Conservation (phyloP, 257 asterid genomes). For the Cordia subcordata region DNA sequence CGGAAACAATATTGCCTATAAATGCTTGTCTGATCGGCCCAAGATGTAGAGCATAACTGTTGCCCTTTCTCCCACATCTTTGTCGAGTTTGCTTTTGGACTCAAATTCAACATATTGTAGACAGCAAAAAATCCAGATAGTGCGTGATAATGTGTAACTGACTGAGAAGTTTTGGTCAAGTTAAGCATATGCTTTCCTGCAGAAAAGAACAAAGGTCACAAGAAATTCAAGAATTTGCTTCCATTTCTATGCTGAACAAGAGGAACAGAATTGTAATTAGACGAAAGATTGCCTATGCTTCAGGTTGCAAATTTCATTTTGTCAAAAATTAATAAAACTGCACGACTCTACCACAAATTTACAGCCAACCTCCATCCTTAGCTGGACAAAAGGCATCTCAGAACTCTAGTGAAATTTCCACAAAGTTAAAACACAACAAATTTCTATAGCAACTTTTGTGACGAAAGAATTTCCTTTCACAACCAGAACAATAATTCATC, state of each 20-base stretch:
- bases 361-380: no score
- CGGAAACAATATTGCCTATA: slow-evolving; percentile 49
- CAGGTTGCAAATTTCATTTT: background rate
- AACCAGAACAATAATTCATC: no score
- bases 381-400: no score
- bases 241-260: background rate
- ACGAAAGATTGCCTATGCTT: no score
- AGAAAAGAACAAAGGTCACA: slow-evolving; percentile 4
- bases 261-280: background rate
- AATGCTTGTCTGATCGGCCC: slow-evolving; percentile 28
- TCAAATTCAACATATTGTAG: slow-evolving; percentile 46
- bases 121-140: slow-evolving; percentile 72
- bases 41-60: slow-evolving; percentile 40
- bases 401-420: no score
- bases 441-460: no score
- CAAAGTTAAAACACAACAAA: no score
- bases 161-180: slow-evolving; percentile 31
- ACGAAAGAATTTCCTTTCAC: no score
- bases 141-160: slow-evolving; percentile 50
- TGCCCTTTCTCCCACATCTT: slow-evolving; percentile 47
- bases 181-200: slow-evolving; percentile 50
- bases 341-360: no score
- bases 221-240: background rate
- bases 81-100: slow-evolving; percentile 44
- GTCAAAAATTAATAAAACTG: background rate